These are phyloP conservation scores for Macrolepiota albuminosa DNA, from an alignment of 768 basidiomycete genomes.

Conservation along the genomic window DNA sequence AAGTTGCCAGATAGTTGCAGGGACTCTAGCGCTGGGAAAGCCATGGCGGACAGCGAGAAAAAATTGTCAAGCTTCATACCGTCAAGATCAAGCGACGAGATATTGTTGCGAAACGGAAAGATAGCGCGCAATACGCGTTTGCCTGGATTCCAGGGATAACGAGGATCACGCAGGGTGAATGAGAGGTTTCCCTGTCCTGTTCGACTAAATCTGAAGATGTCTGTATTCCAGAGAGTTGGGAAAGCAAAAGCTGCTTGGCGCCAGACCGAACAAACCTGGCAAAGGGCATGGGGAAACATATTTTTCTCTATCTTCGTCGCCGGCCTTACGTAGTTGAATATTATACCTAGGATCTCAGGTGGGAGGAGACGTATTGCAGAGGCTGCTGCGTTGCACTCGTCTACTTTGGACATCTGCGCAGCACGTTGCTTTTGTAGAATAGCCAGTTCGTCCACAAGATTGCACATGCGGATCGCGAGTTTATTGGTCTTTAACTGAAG, in stretches of 20 bases:
- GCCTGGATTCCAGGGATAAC: neutral
- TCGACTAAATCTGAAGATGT: neutral
- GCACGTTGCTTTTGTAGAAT: neutral
- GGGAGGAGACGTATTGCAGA: neutral
- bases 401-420: neutral
- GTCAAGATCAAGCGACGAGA: neutral
- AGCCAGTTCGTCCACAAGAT: neutral
- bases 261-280: neutral
- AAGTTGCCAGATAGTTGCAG: neutral
- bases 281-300: neutral
- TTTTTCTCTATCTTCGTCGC: neutral
- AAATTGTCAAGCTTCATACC: neutral
- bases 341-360: neutral
- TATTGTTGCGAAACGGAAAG: neutral
- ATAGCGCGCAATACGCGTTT: neutral
- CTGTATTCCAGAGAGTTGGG: neutral
- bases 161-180: neutral
- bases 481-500: neutral
- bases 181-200: neutral
- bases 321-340: neutral
- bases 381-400: neutral
- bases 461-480: neutral
- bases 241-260: neutral
- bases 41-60: neutral
- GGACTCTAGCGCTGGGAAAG: neutral